Base-by-base conservation (phyloP, 2,329 filamentous ascomycete genomes). In the Aspergillus latus region DNA sequence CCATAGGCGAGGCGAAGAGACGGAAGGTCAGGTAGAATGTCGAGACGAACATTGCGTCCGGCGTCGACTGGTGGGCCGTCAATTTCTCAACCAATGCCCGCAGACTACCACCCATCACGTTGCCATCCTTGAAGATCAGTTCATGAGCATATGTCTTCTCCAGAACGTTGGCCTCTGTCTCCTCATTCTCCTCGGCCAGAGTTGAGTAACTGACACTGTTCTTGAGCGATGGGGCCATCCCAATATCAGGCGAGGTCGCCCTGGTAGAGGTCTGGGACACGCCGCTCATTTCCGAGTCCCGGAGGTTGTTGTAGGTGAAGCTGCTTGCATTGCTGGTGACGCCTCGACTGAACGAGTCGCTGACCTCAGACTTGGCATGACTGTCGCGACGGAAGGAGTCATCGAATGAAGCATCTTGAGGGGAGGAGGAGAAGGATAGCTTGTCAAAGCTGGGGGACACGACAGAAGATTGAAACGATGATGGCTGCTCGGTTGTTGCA, bases 11-110 rank as follows among this genome's bases (percentile, higher is more conserved):
- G 60, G 91, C 92, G 70, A 99, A 99, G 9, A 96, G 84, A 51
- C 94, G 86, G 77, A 99, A 99, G 0, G 94, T 99, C 29, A 97
- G 86, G 70, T 95, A 97, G 70, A 99, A 97, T 0, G 94, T 91
- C 2, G 91, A 92, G 42, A 96, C 90, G 65, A 97, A 97, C 68
- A 90, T 85, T n/a, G 90, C 86, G 69, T 97, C 93, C 0, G 94
- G 94, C 0, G 93, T 96, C 0, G 91, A 89, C 71, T 97, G 91
- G 70, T 96, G 92, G 0, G 90, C 91, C 0, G 94, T 97, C 42
- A 99, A 83, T 60, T 92, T 88, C 78, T 99, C 94, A n/a, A 99
- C 88, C 30, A 99, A 79, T 2, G 94, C 94, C 4, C 89, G 86
- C 10, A 99, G 82, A 2, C 92, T 95, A 11, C 94, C 94, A 46